Evolutionary conservation across 768 basidiomycete genomes (phyloP), one percentile per base, ranked within the genome.

Genomic region (Suillus paluster): DNA sequence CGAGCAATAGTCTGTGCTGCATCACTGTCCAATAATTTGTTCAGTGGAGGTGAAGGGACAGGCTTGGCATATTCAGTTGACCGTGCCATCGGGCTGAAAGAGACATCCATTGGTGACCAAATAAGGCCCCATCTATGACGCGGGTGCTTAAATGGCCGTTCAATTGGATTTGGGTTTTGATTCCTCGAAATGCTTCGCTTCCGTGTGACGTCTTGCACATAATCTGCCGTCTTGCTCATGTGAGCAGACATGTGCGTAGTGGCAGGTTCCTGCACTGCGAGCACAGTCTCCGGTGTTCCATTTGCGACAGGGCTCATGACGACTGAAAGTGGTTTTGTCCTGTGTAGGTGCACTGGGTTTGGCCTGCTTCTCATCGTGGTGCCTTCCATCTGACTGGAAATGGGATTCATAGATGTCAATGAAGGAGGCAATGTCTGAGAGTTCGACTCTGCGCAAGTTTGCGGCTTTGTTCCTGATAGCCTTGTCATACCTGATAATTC

Each of bases 401-500:
- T 54, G 53, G 1, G 53, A 33, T 6, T n/a, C n/a, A 15, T 39
- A 23, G 15, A 54, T 12, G 30, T 54, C 23, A 3, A n/a, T 25
- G 14, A 33, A 54, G 33, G 33, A 11, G 4, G 33, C 38, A 38
- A 58, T 10, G 36, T 79, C 71, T 12, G 67, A 63, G 65, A 76
- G 73, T 11, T 62, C 50, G 3, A 63, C 17, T 1, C 30, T 6
- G 15, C 61, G 62, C 11, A 66, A 61, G 0, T 66, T 62, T 27
- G 58, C 66, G 34, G 74, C 71, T 9, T 50, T 14, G 2, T 67
- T 68, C 8, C 79, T 58, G 25, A 77, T 55, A 0, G 72, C 73
- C 21, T 63, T 61, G 60, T 81, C 77, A 59, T 62, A 74, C 14
- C 62, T 41, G 60, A 80, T 63, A 63, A 79, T 62, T 7, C 63